Conservation (phyloP, 768 basidiomycete genomes). For the Imleria badia region DNA sequence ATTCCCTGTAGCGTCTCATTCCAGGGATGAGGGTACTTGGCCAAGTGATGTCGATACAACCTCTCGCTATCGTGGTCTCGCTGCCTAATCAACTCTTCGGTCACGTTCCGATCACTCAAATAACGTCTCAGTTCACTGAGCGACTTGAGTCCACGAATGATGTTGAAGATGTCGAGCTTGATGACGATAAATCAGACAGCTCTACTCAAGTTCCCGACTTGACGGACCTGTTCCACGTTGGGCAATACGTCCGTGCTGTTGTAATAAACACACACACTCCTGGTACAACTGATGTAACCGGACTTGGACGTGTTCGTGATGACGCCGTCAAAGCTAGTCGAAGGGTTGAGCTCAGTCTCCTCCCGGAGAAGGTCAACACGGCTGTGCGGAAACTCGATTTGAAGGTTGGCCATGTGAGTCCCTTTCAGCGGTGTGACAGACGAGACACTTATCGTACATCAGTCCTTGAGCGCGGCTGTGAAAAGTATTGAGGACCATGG, state of each 20-base stretch:
- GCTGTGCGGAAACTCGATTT: constrained; percentile 80
- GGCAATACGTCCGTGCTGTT: constrained; percentile 81
- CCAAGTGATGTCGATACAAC: constrained; percentile 83
- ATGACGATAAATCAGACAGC: constrained; percentile 42
- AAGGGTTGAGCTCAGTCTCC: constrained; percentile 80
- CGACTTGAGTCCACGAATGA: constrained; percentile 64
- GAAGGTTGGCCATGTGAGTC: constrained; percentile 69
- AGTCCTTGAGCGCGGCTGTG: constrained; percentile 77
- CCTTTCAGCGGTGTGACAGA: neutral
- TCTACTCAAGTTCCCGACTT: constrained; percentile 60
- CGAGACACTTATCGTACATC: constrained; percentile 1
- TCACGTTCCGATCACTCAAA: constrained; percentile 92
- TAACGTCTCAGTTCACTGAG: constrained; percentile 75
- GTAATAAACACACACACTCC: constrained; percentile 69
- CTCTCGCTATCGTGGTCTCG: constrained; percentile 87
- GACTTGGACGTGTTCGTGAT: constrained; percentile 63
- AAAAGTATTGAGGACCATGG: constrained; percentile 93
- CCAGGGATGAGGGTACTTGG: constrained; percentile 86
- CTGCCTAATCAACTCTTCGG: constrained; percentile 94
- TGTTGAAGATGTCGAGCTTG: constrained; percentile 44
- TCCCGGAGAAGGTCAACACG: constrained; percentile 81
- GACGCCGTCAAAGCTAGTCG: constrained; percentile 66
- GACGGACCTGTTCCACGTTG: constrained; percentile 70
- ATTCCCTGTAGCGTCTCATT: constrained; percentile 58
- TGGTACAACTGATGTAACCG: constrained; percentile 58